Base-by-base conservation (phyloP, 192 early-diverging fungal species). In the Coemansia sp. region DNA sequence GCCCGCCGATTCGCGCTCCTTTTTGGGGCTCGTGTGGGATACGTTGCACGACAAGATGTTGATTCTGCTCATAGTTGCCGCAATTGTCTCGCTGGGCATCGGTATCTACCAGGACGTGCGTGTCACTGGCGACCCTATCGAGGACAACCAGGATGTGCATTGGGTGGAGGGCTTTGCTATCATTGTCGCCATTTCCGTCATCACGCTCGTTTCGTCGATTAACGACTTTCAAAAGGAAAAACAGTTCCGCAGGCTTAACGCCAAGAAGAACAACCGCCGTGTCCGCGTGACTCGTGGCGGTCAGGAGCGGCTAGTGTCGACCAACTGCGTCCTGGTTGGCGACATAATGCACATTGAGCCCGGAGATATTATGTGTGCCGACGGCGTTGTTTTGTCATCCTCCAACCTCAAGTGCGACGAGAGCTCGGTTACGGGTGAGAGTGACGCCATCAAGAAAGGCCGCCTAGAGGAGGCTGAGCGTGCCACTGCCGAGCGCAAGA, bases 351-450 rank as follows among this genome's bases (percentile, higher is more conserved):
- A 89, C 44, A 70, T 99, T 6, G 91, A 95, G 74, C 92, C 93
- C 4, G 98, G 98, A 43, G 98, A 98, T 75, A 90, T 99, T 28
- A 84, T 97, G 49, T 88, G 95, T 40, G 94, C 91, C 5, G 98
- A 99, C 71, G 98, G 92, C 30, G 80, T 98, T 30, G 89, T 95
- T 23, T 64, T 99, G 30, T 80, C 86, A 14, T 89, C 90, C 6
- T 92, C 92, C 65, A 94, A 94, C 72, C 76, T 98, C 35, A 81
- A 86, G 32, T 91, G 90, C 64, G 98, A 99, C 72, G 98, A 99
- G 80, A 93, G 91, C 16, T 89, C 95, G 6, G 88, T 94, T 38
- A 97, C 96, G 6, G 98, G 98, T 63, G 98, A 99, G 80, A 89
- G 93, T n/a, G 89, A 95, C 69, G 88, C 95, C 3, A 90, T 98